phyloP scores from a whole-genome alignment of 2,329 filamentous ascomycete species.

The Tolypocladium amazonense region DNA sequence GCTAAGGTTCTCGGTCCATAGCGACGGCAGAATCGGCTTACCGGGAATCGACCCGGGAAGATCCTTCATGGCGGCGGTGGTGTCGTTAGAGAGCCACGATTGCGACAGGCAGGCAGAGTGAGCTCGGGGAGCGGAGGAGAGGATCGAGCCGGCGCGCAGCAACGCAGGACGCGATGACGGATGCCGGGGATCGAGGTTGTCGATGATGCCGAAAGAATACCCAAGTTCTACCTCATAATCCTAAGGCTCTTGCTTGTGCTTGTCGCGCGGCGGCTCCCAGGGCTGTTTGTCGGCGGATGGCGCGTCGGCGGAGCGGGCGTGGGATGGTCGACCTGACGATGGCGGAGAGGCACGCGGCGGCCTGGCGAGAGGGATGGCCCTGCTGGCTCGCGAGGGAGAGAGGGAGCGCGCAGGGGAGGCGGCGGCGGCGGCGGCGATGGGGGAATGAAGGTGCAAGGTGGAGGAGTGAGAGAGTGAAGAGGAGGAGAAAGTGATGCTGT shows the following conservation, averaged over 20 bases:
- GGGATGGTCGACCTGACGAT: neutral
- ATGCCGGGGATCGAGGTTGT: neutral
- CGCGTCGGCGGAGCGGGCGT: neutral
- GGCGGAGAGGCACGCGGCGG: neutral
- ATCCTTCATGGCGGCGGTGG: constrained; percentile 23
- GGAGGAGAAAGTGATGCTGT: constrained; percentile 7
- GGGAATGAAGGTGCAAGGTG: neutral
- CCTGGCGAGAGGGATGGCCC: neutral
- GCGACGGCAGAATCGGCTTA: constrained; percentile 29
- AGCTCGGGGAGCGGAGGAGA: neutral
- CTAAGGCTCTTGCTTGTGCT: constrained; percentile 6
- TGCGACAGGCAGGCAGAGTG: constrained; percentile 1
- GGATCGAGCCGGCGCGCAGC: neutral
- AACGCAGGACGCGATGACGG: neutral
- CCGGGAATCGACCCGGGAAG: constrained; percentile 23
- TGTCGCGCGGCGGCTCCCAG: neutral
- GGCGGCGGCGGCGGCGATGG: neutral
- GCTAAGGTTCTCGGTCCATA: constrained; percentile 29
- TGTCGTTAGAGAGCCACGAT: constrained; percentile 4
- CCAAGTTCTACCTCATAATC: constrained; percentile 26
- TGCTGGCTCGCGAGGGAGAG: neutral
- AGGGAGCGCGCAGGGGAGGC: neutral
- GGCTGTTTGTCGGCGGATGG: neutral
- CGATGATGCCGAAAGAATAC: constrained; percentile 15
- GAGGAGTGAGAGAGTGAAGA: neutral